Conservation (phyloP, 139 green algal species). For the Chlamydomonas sp. region DNA sequence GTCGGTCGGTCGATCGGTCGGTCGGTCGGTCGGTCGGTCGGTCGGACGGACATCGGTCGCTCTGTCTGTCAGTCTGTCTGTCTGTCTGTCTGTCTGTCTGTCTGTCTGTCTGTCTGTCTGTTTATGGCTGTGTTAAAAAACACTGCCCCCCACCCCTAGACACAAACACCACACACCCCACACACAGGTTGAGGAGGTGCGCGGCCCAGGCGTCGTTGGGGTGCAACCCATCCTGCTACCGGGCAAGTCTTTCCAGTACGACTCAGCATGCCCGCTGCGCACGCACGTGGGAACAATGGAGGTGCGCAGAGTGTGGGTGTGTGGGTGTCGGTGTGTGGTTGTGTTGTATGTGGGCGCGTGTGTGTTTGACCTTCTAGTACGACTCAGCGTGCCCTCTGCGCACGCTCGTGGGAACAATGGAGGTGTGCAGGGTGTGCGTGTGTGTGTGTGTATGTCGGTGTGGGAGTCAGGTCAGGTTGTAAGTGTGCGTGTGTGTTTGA, state of each 20-base stretch:
- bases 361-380: conserved; percentile 51
- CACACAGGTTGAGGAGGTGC: too few species aligned
- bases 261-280: conserved; percentile 49
- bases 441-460: neutral
- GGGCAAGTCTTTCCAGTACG: conserved; percentile 61
- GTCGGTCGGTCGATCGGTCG: too few species aligned
- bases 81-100: too few species aligned
- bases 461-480: neutral
- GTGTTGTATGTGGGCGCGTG: neutral
- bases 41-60: too few species aligned
- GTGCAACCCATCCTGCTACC: conserved; percentile 66
- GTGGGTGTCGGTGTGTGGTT: neutral
- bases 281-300: conserved; percentile 64
- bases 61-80: too few species aligned
- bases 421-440: conserved; percentile 24
- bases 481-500: neutral
- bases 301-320: conserved; percentile 17
- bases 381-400: conserved; percentile 51
- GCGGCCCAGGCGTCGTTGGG: conserved; percentile 70
- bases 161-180: too few species aligned
- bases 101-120: too few species aligned
- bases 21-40: too few species aligned
- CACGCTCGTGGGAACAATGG: conserved; percentile 61
- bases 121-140: too few species aligned
- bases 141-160: too few species aligned